These are phyloP conservation scores for Solanum corneliomulleri DNA, from an alignment of 257 asterid genomes.

Conservation along the genomic window DNA sequence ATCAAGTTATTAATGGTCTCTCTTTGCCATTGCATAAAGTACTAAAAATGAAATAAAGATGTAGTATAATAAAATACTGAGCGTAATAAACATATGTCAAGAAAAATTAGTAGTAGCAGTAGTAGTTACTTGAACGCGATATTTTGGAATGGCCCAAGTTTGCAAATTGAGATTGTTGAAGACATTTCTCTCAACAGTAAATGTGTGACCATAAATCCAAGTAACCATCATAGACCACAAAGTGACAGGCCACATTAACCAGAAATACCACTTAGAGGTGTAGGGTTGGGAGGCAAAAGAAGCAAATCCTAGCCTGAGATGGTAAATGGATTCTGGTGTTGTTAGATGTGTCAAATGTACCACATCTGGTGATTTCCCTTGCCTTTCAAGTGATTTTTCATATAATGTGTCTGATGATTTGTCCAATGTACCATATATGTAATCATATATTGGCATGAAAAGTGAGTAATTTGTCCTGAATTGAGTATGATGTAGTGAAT, in stretches of 20 bases:
- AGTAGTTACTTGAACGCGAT: constrained; percentile 42
- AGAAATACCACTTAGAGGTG: constrained; percentile 45
- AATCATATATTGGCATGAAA: constrained; percentile 89
- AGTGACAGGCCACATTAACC: constrained; percentile 82
- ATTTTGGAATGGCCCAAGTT: constrained; percentile 75
- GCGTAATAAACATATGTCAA: not conserved
- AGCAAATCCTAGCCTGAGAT: constrained; percentile 63
- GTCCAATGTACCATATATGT: constrained; percentile 60
- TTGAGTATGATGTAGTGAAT: constrained; percentile 85
- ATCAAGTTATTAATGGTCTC: not conserved
- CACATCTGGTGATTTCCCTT: constrained; percentile 56
- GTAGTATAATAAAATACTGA: too few relatives aligned
- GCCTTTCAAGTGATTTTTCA: constrained; percentile 35
- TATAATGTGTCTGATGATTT: constrained; percentile 42
- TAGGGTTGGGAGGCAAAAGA: constrained; percentile 58
- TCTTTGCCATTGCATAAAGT: not conserved
- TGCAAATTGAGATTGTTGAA: constrained; percentile 57
- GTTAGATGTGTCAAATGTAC: constrained; percentile 75
- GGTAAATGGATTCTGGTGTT: constrained; percentile 70
- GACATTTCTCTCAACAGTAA: constrained; percentile 53
- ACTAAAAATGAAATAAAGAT: constrained; percentile 11
- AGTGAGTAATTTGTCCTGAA: constrained; percentile 80
- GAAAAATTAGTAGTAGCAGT: not conserved
- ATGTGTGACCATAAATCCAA: constrained; percentile 45
- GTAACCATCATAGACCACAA: constrained; percentile 57